Base-by-base conservation (phyloP, 352 stramenopile genomes). In the Saprolegnia parasitica region DNA sequence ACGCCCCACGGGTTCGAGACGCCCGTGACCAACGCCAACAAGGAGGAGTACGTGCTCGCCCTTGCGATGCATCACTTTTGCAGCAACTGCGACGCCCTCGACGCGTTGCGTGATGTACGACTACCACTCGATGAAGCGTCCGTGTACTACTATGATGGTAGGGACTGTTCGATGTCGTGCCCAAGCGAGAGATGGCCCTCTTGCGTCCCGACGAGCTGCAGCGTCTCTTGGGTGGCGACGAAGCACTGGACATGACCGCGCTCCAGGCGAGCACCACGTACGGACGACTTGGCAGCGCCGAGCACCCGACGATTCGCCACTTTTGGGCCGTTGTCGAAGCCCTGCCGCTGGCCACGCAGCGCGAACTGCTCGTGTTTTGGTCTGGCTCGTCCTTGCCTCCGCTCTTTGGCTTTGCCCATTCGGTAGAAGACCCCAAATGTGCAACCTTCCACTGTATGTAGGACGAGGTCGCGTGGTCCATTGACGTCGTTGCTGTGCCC, bases 331-430 rank as follows among this genome's bases (percentile, higher is more conserved):
- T 90, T 8, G 83, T 84, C 0, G 77, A 88, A 21, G 68, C 40
- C 13, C 89, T 93, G 56, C 80, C 35, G 40, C 77, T 90, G 64
- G 46, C 73, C 1, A 72, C 67, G 20, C 76, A 77, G 64, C 76
- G 78, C 23, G 83, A 88, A 55, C 67, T 93, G 9, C 71, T 93
- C n/a, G 84, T 78, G 0, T 93, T 93, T 63, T 93, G 85, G 85
- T 90, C 80, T 11, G 85, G 85, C 1, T 91, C 83, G 8, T 73
- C 81, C 0, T 63, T 81, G 60, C 83, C 85, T 40, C 85, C 85
- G 3, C 74, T 91, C 8, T 93, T 93, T 67, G 85, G 85, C 15
- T 93, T 90, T 58, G 79, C 85, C 39, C 78, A 77, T 0, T 81
- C 71, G 29, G 54, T 24, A 29, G 47, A 42, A 68, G 24, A 49